Conservation (phyloP, 345 rosid genomes). For the Pelargonium nanum region DNA sequence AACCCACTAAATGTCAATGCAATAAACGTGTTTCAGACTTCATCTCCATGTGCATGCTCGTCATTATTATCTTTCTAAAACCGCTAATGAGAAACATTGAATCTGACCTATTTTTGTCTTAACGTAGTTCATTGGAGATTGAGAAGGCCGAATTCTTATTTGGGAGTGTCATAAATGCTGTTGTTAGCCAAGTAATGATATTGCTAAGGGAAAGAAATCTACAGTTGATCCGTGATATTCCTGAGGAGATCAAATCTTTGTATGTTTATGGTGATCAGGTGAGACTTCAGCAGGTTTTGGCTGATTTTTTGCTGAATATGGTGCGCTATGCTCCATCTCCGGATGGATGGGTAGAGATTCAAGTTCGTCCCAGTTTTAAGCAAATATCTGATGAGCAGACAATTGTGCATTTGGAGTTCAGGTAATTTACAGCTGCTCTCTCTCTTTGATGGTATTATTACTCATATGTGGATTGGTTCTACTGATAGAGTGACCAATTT, state of each 20-base stretch:
- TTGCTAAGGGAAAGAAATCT: conserved; percentile 67
- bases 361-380: conserved; percentile 50
- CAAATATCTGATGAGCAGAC: conserved; percentile 40
- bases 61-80: not conserved
- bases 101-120: conserved; percentile 13
- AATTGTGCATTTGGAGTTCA: conserved; percentile 56
- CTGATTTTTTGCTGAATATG: conserved; percentile 82
- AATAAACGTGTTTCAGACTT: too few species aligned
- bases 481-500: too few species aligned
- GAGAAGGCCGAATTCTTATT: conserved; percentile 65
- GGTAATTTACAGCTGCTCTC: conserved; percentile 26
- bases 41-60: not conserved
- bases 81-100: conserved; percentile 10
- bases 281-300: conserved; percentile 84
- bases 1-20: too few species aligned
- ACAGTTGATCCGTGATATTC: conserved; percentile 89
- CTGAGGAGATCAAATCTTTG: conserved; percentile 73
- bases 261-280: conserved; percentile 82
- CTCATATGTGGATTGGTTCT: too few species aligned
- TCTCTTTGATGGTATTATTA: not conserved
- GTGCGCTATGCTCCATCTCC: conserved; percentile 62
- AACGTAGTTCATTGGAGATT: conserved; percentile 62
- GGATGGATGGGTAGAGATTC: conserved; percentile 91
- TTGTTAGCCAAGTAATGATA: conserved; percentile 90
- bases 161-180: conserved; percentile 82